phyloP scores from a whole-genome alignment of 2,329 filamentous ascomycete species.

The Coleophoma eucalyptorum region DNA sequence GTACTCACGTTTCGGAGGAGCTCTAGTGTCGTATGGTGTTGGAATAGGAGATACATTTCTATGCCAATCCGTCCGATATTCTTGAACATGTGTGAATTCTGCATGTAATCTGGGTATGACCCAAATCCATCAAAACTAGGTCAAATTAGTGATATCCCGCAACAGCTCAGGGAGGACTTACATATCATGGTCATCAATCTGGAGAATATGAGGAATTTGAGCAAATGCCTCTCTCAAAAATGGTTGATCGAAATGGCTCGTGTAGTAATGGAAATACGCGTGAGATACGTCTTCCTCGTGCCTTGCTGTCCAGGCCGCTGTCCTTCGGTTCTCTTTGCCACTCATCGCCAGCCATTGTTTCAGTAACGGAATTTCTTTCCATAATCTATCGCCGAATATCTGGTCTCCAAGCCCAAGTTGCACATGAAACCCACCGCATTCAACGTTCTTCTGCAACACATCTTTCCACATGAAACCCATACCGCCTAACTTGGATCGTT shows the following conservation, averaged over 20 bases:
- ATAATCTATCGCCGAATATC: conserved; percentile 91
- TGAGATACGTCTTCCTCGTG: conserved; percentile 95
- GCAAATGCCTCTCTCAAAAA: conserved; percentile 93
- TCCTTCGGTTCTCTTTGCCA: conserved; percentile 90
- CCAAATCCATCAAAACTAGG: conserved; percentile 93
- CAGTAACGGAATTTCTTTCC: conserved; percentile 90
- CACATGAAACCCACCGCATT: conserved; percentile 92
- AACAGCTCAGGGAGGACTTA: conserved; percentile 45
- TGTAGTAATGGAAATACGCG: conserved; percentile 98
- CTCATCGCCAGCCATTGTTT: conserved; percentile 95
- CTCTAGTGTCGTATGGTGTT: conserved; percentile 94
- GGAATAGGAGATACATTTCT: conserved; percentile 97
- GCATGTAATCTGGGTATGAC: conserved; percentile 97
- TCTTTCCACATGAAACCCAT: conserved; percentile 99
- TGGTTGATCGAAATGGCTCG: conserved; percentile 95
- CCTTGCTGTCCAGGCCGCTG: conserved; percentile 84
- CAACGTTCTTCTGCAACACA: conserved; percentile 93
- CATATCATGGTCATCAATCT: conserved; percentile 98
- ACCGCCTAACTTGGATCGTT: conserved; percentile 81
- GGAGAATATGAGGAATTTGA: conserved; percentile 90
- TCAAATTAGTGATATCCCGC: conserved; percentile 6
- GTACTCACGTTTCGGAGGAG: conserved; percentile 85
- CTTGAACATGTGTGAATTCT: conserved; percentile 95
- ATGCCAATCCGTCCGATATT: conserved; percentile 94
- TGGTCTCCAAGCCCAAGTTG: conserved; percentile 91